These are phyloP conservation scores for Tuber calosporum DNA, from an alignment of 495 filamentous ascomycete genomes.

Conservation along the genomic window DNA sequence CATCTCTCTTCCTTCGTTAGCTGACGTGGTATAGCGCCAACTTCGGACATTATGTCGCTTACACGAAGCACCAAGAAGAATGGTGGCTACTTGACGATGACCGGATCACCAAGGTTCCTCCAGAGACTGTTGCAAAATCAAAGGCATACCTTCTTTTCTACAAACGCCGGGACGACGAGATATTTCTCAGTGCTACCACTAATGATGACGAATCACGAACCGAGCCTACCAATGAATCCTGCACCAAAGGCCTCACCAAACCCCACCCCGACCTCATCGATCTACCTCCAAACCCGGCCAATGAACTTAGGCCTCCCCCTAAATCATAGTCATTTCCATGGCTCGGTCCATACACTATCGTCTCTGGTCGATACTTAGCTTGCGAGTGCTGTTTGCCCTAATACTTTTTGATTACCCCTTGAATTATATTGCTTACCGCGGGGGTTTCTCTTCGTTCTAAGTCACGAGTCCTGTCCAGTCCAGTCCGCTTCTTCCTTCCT, in stretches of 20 bases:
- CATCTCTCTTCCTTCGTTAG: not conserved
- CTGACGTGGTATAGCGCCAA: slow-evolving; percentile 33
- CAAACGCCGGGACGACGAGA: slow-evolving; percentile 14
- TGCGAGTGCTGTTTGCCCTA: not conserved
- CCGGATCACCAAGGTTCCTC: slow-evolving; percentile 25
- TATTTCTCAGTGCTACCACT: not conserved
- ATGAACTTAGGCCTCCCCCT: not conserved
- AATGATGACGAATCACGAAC: not conserved
- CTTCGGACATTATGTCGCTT: slow-evolving; percentile 39
- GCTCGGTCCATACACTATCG: not conserved
- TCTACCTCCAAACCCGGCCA: not conserved
- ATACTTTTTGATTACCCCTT: not conserved
- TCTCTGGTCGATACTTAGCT: not conserved
- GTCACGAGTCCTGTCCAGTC: not conserved
- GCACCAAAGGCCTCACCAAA: not conserved
- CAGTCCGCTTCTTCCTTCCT: not conserved
- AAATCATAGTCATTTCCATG: not conserved
- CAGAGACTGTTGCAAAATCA: slow-evolving; percentile 32
- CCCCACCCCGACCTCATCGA: not conserved
- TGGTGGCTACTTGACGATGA: slow-evolving; percentile 40
- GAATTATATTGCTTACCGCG: not conserved
- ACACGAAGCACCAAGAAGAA: slow-evolving; percentile 35
- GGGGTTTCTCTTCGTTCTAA: not conserved
- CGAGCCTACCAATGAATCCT: not conserved
- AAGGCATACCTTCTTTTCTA: slow-evolving; percentile 41